Conservation (phyloP, 2,329 filamentous ascomycete genomes). For the Fusarium sp. region DNA sequence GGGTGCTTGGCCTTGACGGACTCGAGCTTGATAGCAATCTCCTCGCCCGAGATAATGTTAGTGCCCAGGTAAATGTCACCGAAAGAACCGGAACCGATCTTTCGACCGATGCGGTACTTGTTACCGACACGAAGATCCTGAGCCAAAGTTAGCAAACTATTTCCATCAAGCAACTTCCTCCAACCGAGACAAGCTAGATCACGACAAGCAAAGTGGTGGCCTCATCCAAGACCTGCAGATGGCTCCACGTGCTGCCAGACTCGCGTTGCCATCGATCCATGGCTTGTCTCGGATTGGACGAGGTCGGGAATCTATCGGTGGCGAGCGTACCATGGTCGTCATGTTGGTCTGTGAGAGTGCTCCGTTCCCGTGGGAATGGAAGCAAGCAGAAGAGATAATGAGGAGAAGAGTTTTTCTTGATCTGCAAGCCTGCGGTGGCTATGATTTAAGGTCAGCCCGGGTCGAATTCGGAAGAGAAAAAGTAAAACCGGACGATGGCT, state of each 20-base stretch:
- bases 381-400: conserved; percentile 13
- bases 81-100: conserved; percentile 98
- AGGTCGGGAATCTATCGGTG: not conserved
- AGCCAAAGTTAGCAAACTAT: conserved; percentile 30
- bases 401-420: conserved; percentile 19
- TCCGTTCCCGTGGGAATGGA: conserved; percentile 40
- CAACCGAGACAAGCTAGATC: not conserved
- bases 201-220: not conserved
- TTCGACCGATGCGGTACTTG: conserved; percentile 99
- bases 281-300: not conserved
- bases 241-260: not conserved
- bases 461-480: conserved; percentile 19
- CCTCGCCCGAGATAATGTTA: conserved; percentile 99
- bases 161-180: not conserved
- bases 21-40: conserved; percentile 99
- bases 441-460: conserved; percentile 30
- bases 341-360: conserved; percentile 50
- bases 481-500: conserved; percentile 16
- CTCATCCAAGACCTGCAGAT: not conserved
- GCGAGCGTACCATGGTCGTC: conserved; percentile 64
- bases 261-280: not conserved
- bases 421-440: conserved; percentile 41
- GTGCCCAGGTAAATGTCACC: conserved; percentile 99
- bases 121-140: conserved; percentile 99
- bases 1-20: conserved; percentile 99